Evolutionary conservation across 2,329 filamentous ascomycete genomes (phyloP), one percentile per base, ranked within the genome.

Genomic region (Aspergillus luchuensis): DNA sequence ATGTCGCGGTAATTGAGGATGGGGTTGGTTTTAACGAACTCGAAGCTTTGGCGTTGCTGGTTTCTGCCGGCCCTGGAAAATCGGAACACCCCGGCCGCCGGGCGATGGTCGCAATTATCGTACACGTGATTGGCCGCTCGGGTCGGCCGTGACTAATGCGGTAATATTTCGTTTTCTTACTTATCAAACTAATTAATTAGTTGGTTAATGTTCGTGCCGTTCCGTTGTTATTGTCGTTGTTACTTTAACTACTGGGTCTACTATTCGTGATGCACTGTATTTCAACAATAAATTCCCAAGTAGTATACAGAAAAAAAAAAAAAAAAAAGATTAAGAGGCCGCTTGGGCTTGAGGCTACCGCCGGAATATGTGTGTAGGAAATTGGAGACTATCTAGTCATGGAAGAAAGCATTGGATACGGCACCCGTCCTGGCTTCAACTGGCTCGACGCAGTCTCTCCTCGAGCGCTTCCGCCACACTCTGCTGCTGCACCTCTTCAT

Each of bases 401-500:
- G 33, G 33, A 36, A 36, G 33, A 28, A 25, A 17, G 25, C n/a
- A 8, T 28, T 15, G 13, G 5, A 17, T 33, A 10, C 11, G 7
- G 47, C 15, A 38, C 58, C 5, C 1, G 39, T 45, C 36, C 30
- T n/a, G 28, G 15, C 33, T 36, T 70, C 59, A 76, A 55, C 68
- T 73, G 49, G 67, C 65, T 48, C 68, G 67, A 50, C 72, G 75
- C 58, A 76, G 78, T 66, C 84, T 82, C 63, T 84, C 82, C 71
- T 94, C 90, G 47, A 91, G 82, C 67, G 91, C 91, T 63, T 90
- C 85, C 49, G 89, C 88, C 66, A 93, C 83, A 62, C 89, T 90
- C 67, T 91, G 87, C 72, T 92, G 87, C 76, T 97, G 94, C 28
- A 91, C 91, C 75, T 97, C 92, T 70, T 97, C 92, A 72, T 98